phyloP scores from a whole-genome alignment of 306 rosid species.

The Castanopsis chinensis region DNA sequence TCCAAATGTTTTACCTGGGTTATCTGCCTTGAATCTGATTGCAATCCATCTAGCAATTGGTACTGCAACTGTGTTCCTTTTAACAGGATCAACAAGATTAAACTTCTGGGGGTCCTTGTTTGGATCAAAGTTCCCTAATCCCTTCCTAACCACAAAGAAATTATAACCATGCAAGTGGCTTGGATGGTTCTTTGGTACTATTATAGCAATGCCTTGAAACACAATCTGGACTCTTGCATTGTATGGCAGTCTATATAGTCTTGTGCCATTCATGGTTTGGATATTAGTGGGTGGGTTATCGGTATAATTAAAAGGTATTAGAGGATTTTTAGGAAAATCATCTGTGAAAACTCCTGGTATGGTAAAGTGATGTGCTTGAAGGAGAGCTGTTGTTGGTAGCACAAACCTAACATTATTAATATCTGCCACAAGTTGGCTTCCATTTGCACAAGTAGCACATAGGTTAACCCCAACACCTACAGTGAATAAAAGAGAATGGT shows the following conservation, averaged over 20 bases:
- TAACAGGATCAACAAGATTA: conserved; percentile 71
- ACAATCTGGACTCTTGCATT: conserved; percentile 60
- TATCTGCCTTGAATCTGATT: conserved; percentile 73
- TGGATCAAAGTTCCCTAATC: conserved; percentile 68
- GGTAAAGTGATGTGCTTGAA: conserved; percentile 66
- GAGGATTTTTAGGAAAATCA: conserved; percentile 67
- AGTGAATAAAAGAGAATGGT: conserved; percentile 57
- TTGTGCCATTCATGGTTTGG: conserved; percentile 59
- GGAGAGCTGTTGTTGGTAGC: conserved; percentile 56
- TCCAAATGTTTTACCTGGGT: conserved; percentile 50
- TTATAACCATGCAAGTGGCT: conserved; percentile 66
- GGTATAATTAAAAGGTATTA: conserved; percentile 51
- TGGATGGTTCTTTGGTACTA: conserved; percentile 73
- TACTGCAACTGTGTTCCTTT: conserved; percentile 64
- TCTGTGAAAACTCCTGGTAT: conserved; percentile 54
- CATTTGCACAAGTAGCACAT: conserved; percentile 42
- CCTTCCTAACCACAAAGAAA: conserved; percentile 67
- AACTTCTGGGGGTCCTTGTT: conserved; percentile 42
- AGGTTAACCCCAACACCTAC: conserved; percentile 53
- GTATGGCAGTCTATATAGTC: conserved; percentile 41
- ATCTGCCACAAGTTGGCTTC: conserved; percentile 45
- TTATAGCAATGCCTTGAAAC: conserved; percentile 57
- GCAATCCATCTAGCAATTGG: conserved; percentile 77
- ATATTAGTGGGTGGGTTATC: conserved; percentile 49
- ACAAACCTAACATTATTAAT: conserved; percentile 56